Evolutionary conservation across 768 basidiomycete genomes (phyloP).

Genomic region (Ramaria sp.): DNA sequence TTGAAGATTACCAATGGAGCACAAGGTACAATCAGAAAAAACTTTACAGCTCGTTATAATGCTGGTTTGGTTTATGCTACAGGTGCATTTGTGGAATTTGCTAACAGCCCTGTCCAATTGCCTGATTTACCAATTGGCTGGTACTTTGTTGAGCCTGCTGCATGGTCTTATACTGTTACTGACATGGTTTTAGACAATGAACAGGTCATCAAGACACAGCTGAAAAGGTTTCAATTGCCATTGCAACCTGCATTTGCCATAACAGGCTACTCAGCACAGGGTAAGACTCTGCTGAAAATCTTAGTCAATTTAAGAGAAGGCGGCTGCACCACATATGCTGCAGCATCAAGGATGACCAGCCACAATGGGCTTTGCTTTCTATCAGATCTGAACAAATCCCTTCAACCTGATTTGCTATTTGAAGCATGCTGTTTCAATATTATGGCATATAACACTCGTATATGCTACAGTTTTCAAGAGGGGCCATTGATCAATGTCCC

Average conservation of each 20-base stretch:
- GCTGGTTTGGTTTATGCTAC: not conserved
- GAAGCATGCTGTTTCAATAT: not conserved
- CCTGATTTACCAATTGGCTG: not conserved
- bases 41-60: not conserved
- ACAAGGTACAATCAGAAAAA: not conserved
- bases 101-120: not conserved
- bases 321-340: not conserved
- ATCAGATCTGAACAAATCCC: not conserved
- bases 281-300: not conserved
- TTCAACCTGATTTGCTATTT: not conserved
- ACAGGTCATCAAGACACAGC: not conserved
- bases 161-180: not conserved
- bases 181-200: not conserved
- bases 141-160: not conserved
- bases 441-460: not conserved
- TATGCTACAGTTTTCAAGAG: not conserved
- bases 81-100: not conserved
- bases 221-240: not conserved
- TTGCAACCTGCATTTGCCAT: not conserved
- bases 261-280: not conserved
- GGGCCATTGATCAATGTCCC: too few species aligned
- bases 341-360: not conserved
- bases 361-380: not conserved
- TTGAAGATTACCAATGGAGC: conserved; percentile 22
- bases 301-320: not conserved